A percentile compares a stretch with the other conserved stretches of the same genome.
Conservation (phyloP, 441 rosid genomes). For the Mallotus japonicus region DNA sequence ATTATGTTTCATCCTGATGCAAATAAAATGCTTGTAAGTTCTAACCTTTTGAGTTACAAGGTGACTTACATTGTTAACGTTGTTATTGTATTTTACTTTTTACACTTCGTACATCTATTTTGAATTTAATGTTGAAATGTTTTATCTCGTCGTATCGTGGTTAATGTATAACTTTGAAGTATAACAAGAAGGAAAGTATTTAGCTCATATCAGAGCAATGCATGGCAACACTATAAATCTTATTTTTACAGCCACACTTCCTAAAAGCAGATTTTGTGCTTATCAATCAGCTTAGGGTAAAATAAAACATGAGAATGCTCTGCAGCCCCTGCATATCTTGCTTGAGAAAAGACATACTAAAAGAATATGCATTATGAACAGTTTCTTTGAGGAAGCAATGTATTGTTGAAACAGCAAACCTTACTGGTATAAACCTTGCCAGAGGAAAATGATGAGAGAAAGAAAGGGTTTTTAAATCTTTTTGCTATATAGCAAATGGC, state of each 20-base stretch:
- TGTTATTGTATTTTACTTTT: not conserved
- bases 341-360: not conserved
- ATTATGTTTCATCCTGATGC: slow-evolving; percentile 78
- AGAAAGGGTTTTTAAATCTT: not conserved
- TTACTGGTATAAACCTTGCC: not conserved
- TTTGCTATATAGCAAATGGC: not conserved
- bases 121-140: not conserved
- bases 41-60: not conserved
- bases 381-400: not conserved
- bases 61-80: not conserved
- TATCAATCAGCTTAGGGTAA: not conserved
- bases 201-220: not conserved
- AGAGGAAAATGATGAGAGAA: not conserved
- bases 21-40: slow-evolving; percentile 62
- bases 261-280: not conserved
- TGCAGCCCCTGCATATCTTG: not conserved
- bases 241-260: not conserved
- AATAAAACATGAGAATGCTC: not conserved
- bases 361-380: not conserved
- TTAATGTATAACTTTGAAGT: not conserved
- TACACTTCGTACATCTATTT: not conserved
- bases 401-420: not conserved
- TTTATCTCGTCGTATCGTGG: not conserved
- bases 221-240: not conserved
- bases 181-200: not conserved